Evolutionary conservation across 768 basidiomycete genomes (phyloP).

Genomic region (Tricholoma terreum): DNA sequence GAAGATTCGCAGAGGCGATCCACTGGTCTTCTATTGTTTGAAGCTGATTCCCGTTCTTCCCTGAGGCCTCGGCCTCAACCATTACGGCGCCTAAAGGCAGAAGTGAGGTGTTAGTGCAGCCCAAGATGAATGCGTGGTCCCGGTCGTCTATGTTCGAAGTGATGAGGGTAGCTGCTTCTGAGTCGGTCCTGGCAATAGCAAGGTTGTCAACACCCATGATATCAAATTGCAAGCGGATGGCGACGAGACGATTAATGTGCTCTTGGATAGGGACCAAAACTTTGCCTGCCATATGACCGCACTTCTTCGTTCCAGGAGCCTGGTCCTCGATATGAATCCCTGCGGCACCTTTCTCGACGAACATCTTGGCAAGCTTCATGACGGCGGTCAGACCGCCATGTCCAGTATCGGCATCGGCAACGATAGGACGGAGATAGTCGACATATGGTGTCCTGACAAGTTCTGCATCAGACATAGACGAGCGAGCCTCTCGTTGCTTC

Average conservation of each 20-base stretch:
- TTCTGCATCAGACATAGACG: conserved; percentile 65
- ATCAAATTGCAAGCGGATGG: conserved; percentile 95
- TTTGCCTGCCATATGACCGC: conserved; percentile 92
- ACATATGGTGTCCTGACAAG: conserved; percentile 66
- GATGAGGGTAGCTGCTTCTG: conserved; percentile 96
- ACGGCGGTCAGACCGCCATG: conserved; percentile 97
- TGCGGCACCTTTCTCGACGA: conserved; percentile 97
- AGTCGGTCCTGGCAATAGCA: conserved; percentile 91
- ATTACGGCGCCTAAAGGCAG: conserved; percentile 75
- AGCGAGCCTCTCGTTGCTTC: conserved; percentile 85
- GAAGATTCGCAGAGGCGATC: conserved; percentile 73
- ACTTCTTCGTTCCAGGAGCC: conserved; percentile 96
- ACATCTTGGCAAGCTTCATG: conserved; percentile 98
- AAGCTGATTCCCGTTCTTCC: conserved; percentile 74
- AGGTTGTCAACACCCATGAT: conserved; percentile 98
- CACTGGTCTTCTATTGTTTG: conserved; percentile 90
- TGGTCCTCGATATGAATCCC: conserved; percentile 99
- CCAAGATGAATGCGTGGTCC: conserved; percentile 98
- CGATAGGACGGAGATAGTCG: conserved; percentile 91
- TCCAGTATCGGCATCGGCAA: conserved; percentile 98
- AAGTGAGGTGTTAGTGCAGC: conserved; percentile 73
- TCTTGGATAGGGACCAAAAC: conserved; percentile 96
- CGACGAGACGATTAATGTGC: conserved; percentile 97
- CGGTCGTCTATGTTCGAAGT: conserved; percentile 94
- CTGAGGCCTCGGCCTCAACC: conserved; percentile 78